Percentiles rank a stretch among this genome's conserved stretches.
phyloP scores from a whole-genome alignment of 163 green algal species.

The Volvox carteri region DNA sequence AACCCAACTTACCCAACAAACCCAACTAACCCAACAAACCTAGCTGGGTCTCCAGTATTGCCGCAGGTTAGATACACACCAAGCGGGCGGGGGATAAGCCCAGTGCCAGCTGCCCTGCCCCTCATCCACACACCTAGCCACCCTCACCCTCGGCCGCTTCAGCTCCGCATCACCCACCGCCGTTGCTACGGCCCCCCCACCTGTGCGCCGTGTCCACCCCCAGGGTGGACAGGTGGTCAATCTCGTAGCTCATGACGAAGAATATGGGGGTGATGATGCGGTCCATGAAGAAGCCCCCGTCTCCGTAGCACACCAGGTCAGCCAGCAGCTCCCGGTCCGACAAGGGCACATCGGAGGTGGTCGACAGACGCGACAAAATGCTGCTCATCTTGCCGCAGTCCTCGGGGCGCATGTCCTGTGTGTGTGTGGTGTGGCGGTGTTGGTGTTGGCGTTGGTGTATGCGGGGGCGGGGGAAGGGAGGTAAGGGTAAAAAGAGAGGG shows the following conservation, averaged over 20 bases:
- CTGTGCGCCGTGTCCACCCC: conserved; percentile 65
- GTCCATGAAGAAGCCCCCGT: conserved; percentile 69
- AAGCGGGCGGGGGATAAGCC: too few species aligned
- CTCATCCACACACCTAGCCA: too few species aligned
- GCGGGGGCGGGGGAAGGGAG: not conserved
- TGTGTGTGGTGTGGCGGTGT: not conserved
- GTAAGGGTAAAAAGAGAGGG: not conserved
- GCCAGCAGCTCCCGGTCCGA: conserved; percentile 53
- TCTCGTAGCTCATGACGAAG: conserved; percentile 69
- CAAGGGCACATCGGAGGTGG: not conserved
- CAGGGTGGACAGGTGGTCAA: conserved; percentile 66
- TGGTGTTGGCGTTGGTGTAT: too few species aligned
- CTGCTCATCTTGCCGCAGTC: conserved; percentile 63
- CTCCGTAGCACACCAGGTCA: conserved; percentile 63
- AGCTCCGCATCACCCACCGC: too few species aligned
- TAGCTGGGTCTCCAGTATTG: too few species aligned
- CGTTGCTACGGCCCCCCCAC: too few species aligned
- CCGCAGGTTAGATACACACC: too few species aligned
- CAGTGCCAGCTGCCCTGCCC: too few species aligned
- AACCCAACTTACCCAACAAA: too few species aligned
- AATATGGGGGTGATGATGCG: conserved; percentile 69
- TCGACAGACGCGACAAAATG: conserved; percentile 56
- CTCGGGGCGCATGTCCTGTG: conserved; percentile 63
- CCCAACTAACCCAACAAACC: too few species aligned
- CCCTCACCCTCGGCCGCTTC: too few species aligned